phyloP scores from a whole-genome alignment of 495 filamentous ascomycete genomes.

The Xylaria grammica region DNA sequence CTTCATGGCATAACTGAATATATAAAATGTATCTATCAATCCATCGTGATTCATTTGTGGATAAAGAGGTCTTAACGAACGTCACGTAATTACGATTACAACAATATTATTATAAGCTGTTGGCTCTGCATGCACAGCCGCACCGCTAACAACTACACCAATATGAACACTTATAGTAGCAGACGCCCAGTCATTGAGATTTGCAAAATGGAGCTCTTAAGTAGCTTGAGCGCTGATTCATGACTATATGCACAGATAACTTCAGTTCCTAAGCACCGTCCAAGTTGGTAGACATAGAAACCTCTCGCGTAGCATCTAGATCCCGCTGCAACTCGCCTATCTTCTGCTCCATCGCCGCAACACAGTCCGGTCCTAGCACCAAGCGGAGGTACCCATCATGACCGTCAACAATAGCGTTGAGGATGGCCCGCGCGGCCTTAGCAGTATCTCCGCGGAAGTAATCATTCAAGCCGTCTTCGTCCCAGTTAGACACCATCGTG shows the following conservation, averaged over 20 bases:
- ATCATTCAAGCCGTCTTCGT: background rate
- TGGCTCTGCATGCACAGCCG: too few species aligned
- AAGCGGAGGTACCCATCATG: constrained; percentile 18
- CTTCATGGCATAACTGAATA: too few species aligned
- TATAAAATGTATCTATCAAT: too few species aligned
- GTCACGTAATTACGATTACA: too few species aligned
- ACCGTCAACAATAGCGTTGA: constrained; percentile 36
- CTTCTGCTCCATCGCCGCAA: constrained; percentile 11
- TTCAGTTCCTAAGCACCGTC: background rate
- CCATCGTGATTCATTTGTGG: too few species aligned
- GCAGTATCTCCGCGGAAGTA: constrained; percentile 42
- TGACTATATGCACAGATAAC: constrained; percentile 1
- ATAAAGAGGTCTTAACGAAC: too few species aligned
- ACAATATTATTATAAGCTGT: too few species aligned
- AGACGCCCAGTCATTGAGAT: too few species aligned
- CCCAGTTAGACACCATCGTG: background rate
- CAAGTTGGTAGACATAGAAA: background rate
- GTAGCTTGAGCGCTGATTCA: background rate
- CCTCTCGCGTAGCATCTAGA: constrained; percentile 10
- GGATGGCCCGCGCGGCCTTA: constrained; percentile 48
- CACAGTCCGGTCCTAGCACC: background rate
- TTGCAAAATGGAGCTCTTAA: too few species aligned
- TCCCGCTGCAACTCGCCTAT: constrained; percentile 5
- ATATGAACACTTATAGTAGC: too few species aligned
- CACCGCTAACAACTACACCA: too few species aligned